Evolutionary conservation across 495 filamentous ascomycete genomes (phyloP).

Genomic region (Penicillium paradoxum): DNA sequence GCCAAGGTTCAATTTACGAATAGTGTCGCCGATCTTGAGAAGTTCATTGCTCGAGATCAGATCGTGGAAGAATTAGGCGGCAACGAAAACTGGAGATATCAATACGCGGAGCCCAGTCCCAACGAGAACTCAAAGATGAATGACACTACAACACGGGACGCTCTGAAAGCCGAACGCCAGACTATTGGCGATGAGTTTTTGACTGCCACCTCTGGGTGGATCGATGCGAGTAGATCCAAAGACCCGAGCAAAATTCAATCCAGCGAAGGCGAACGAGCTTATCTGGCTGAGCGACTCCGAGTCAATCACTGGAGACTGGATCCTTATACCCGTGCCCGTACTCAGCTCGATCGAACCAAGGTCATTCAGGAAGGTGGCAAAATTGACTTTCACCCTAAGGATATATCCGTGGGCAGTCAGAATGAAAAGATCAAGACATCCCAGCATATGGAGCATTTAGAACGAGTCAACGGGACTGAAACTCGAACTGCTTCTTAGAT

Average conservation of each 20-base stretch:
- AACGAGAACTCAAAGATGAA: slow-evolving; percentile 69
- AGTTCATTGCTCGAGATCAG: slow-evolving; percentile 62
- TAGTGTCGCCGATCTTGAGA: slow-evolving; percentile 65
- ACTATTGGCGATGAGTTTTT: slow-evolving; percentile 64
- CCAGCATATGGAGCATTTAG: slow-evolving; percentile 30
- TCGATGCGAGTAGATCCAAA: slow-evolving; percentile 40
- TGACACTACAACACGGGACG: slow-evolving; percentile 56
- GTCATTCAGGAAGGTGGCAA: slow-evolving; percentile 60
- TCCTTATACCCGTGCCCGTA: slow-evolving; percentile 66
- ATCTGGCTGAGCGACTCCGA: slow-evolving; percentile 56
- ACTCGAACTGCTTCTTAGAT: slow-evolving; percentile 9
- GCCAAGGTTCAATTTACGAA: slow-evolving; percentile 91
- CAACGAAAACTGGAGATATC: slow-evolving; percentile 73
- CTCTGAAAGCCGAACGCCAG: slow-evolving; percentile 53
- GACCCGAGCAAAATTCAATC: slow-evolving; percentile 24
- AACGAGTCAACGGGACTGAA: slow-evolving; percentile 12
- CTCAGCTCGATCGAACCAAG: slow-evolving; percentile 63
- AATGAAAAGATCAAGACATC: slow-evolving; percentile 20
- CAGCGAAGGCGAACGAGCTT: slow-evolving; percentile 52
- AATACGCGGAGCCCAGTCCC: slow-evolving; percentile 67
- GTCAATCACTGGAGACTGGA: slow-evolving; percentile 81
- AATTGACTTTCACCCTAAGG: slow-evolving; percentile 57
- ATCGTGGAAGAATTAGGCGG: slow-evolving; percentile 77
- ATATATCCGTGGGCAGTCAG: slow-evolving; percentile 8
- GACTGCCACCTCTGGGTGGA: slow-evolving; percentile 64